A percentile compares a stretch with the other conserved stretches of the same genome.
Evolutionary conservation across 1,284 basidiomycete species (phyloP).

Genomic region (Leucoagaricus sp.): DNA sequence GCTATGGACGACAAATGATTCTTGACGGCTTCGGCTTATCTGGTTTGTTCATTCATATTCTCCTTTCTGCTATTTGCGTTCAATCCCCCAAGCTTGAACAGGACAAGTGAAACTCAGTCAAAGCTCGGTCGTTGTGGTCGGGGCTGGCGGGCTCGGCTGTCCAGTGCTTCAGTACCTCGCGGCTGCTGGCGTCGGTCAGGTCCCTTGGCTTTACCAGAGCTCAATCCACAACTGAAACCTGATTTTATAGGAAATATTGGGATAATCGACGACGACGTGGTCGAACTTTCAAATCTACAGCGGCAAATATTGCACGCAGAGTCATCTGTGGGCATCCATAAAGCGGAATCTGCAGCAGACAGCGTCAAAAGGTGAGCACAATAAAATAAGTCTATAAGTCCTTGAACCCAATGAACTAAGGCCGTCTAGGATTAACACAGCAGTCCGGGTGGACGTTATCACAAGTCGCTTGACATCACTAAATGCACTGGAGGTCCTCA

Average conservation of each 20-base stretch:
- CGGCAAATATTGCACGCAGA: slow-evolving; percentile 92
- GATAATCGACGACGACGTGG: slow-evolving; percentile 89
- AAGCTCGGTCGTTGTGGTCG: slow-evolving; percentile 85
- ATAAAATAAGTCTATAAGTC: background rate
- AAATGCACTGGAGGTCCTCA: slow-evolving; percentile 66
- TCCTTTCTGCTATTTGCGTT: background rate
- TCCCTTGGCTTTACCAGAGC: background rate
- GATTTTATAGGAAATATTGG: slow-evolving; percentile 69
- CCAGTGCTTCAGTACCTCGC: slow-evolving; percentile 94
- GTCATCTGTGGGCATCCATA: slow-evolving; percentile 77
- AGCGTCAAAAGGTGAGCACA: slow-evolving; percentile 61
- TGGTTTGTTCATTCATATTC: slow-evolving; percentile 45
- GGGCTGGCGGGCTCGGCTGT: slow-evolving; percentile 96
- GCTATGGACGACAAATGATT: slow-evolving; percentile 98
- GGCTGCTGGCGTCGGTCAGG: slow-evolving; percentile 84
- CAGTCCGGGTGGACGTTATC: slow-evolving; percentile 55
- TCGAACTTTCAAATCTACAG: slow-evolving; percentile 93
- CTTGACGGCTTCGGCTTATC: slow-evolving; percentile 85
- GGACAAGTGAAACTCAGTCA: slow-evolving; percentile 83
- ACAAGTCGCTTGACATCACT: slow-evolving; percentile 53
- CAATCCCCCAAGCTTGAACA: slow-evolving; percentile 30
- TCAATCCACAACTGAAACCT: slow-evolving; percentile 8
- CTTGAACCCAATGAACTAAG: background rate
- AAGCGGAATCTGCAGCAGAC: slow-evolving; percentile 80
- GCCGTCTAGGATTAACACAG: slow-evolving; percentile 69